A percentile compares a stretch with the other conserved stretches of the same genome.
These are phyloP conservation scores for Liriodendron chinense DNA, from an alignment of 164 flowering plant species.

Conservation along the genomic window DNA sequence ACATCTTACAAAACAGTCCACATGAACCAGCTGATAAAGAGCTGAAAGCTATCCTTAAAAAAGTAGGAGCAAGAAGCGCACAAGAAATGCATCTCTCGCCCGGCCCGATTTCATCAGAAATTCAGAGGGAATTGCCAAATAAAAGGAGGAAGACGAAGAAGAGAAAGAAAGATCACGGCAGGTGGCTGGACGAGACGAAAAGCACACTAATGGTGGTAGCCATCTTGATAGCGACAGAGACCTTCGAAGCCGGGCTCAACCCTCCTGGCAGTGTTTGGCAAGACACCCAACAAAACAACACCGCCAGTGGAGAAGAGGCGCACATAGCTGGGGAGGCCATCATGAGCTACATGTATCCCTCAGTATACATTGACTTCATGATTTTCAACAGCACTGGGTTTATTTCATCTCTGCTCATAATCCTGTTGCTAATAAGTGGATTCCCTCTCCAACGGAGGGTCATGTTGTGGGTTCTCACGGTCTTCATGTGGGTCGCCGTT, in stretches of 20 bases:
- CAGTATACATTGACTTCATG: background rate
- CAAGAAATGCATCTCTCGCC: background rate
- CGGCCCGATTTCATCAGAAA: background rate
- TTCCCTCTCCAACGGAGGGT: background rate
- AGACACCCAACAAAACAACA: background rate
- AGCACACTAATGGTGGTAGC: conserved; percentile 20
- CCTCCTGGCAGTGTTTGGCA: conserved; percentile 18
- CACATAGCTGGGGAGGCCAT: background rate
- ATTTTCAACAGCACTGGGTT: conserved; percentile 17
- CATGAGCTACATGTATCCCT: background rate
- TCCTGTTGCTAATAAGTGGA: conserved; percentile 23
- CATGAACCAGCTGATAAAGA: background rate
- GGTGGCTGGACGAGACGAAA: background rate
- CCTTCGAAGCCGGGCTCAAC: conserved; percentile 19
- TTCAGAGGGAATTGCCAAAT: background rate
- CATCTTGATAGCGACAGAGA: conserved; percentile 18
- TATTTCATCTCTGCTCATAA: conserved; percentile 26
- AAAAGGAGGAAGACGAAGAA: background rate
- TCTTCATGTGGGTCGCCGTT: conserved; percentile 20
- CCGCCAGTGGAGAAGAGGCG: background rate
- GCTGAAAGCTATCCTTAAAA: background rate
- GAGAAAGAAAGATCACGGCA: background rate
- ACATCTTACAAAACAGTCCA: background rate
- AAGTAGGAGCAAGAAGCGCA: conserved; percentile 2
- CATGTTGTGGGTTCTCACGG: conserved; percentile 15